Percentiles rank a stretch among this genome's conserved stretches.
Conservation (phyloP, 768 basidiomycete genomes). For the Chalciporus sphaerocephalus region DNA sequence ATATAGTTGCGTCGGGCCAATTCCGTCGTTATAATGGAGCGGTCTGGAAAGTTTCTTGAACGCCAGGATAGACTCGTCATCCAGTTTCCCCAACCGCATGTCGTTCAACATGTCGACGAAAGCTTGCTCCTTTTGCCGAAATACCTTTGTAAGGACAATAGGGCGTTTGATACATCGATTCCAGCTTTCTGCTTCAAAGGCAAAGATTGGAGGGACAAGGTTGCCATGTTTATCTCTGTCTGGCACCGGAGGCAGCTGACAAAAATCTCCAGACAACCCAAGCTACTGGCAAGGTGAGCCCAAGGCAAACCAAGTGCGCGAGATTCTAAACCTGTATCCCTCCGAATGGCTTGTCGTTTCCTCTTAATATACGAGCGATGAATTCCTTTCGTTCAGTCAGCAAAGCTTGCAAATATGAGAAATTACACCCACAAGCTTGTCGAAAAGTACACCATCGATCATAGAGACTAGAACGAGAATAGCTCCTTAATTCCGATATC, state of each 20-base stretch:
- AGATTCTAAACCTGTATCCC: constrained; percentile 70
- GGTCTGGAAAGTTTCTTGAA: constrained; percentile 57
- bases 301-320: not conserved
- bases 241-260: constrained; percentile 81
- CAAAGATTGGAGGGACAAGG: constrained; percentile 53
- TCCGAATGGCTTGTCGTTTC: constrained; percentile 61
- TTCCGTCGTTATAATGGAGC: constrained; percentile 62
- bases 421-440: constrained; percentile 58
- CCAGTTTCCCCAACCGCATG: constrained; percentile 73
- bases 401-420: constrained; percentile 32
- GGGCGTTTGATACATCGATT: constrained; percentile 51
- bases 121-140: constrained; percentile 81
- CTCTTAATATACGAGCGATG: constrained; percentile 57
- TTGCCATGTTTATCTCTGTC: constrained; percentile 45
- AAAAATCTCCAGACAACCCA: constrained; percentile 85
- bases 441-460: constrained; percentile 77
- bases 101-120: constrained; percentile 87
- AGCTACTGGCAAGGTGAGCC: constrained; percentile 43
- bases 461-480: constrained; percentile 63
- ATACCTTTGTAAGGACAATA: constrained; percentile 66
- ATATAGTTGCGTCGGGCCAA: constrained; percentile 83
- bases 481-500: not conserved
- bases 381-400: constrained; percentile 43
- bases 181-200: constrained; percentile 83
- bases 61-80: constrained; percentile 35